Percentiles rank a stretch among this genome's conserved stretches.
Evolutionary conservation across 2,329 filamentous ascomycete genomes (phyloP).

Genomic region (Curvularia verruculosa): DNA sequence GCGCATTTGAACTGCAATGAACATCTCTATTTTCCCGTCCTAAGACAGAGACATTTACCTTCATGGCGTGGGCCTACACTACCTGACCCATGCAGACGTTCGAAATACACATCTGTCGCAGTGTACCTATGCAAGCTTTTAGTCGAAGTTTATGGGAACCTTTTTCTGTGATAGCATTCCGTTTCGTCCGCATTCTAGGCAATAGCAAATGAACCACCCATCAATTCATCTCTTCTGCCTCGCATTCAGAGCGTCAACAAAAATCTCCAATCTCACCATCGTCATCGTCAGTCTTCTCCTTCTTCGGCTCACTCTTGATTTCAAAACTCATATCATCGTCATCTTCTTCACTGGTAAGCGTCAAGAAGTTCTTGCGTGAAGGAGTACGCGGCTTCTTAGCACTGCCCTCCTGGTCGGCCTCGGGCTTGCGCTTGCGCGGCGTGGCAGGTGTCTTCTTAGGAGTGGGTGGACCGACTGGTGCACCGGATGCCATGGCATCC

Average conservation of each 20-base stretch:
- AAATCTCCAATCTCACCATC: not conserved
- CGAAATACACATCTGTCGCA: too few species aligned
- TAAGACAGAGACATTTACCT: too few species aligned
- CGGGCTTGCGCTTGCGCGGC: slow-evolving; percentile 30
- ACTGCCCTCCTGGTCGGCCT: slow-evolving; percentile 11
- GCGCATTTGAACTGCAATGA: too few species aligned
- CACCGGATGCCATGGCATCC: slow-evolving; percentile 20
- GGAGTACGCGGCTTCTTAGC: slow-evolving; percentile 12
- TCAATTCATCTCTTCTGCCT: too few species aligned
- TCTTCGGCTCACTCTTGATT: slow-evolving; percentile 9
- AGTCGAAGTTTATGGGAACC: too few species aligned
- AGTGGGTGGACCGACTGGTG: not conserved
- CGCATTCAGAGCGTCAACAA: not conserved
- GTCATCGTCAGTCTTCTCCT: not conserved
- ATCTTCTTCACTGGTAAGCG: not conserved
- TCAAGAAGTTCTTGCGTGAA: slow-evolving; percentile 3
- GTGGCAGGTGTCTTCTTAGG: slow-evolving; percentile 12
- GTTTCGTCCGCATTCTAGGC: not conserved
- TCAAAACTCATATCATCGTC: not conserved
- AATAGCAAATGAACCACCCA: not conserved
- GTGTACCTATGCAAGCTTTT: too few species aligned
- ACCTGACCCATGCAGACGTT: too few species aligned
- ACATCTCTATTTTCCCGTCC: too few species aligned
- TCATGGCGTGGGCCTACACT: too few species aligned
- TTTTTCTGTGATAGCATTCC: not conserved